A percentile compares a stretch with the other conserved stretches of the same genome.
Evolutionary conservation across 192 early-diverging fungal species (phyloP).

Genomic region (Mortierella claussenii): DNA sequence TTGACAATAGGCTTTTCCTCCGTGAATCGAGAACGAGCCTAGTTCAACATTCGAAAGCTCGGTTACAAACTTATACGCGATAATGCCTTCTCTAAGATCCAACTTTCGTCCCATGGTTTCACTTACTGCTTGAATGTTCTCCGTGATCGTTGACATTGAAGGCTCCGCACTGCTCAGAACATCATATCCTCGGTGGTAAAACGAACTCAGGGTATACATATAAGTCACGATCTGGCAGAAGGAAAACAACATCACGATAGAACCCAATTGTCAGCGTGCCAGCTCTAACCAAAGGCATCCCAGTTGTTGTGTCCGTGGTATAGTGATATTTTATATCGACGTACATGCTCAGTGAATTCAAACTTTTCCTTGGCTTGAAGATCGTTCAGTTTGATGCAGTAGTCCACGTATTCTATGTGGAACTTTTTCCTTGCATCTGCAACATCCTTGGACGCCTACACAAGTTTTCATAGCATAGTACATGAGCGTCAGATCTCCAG

Average conservation of each 20-base stretch:
- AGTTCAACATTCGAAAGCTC: neutral
- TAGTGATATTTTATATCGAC: no score
- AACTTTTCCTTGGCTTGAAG: constrained; percentile 79
- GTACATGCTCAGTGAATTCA: constrained; percentile 78
- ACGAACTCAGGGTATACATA: constrained; percentile 86
- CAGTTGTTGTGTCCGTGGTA: no score
- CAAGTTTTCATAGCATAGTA: no score
- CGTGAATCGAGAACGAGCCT: constrained; percentile 36
- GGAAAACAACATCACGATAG: no score
- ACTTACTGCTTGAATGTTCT: constrained; percentile 40
- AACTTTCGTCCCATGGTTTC: neutral
- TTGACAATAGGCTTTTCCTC: constrained; percentile 49
- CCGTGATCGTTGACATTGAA: constrained; percentile 79
- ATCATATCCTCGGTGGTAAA: constrained; percentile 86
- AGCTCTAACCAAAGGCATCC: no score
- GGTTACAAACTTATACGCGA: neutral
- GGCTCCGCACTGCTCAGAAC: constrained; percentile 84
- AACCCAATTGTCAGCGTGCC: no score
- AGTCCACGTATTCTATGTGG: constrained; percentile 69
- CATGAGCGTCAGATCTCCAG: no score
- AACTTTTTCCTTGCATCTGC: constrained; percentile 70
- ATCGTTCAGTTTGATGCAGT: constrained; percentile 77
- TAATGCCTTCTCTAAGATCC: neutral
- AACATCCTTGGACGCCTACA: constrained; percentile 66
- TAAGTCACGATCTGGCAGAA: constrained; percentile 70